These are phyloP conservation scores for Petunia axillaris DNA, from an alignment of 257 asterid species.

Conservation along the genomic window DNA sequence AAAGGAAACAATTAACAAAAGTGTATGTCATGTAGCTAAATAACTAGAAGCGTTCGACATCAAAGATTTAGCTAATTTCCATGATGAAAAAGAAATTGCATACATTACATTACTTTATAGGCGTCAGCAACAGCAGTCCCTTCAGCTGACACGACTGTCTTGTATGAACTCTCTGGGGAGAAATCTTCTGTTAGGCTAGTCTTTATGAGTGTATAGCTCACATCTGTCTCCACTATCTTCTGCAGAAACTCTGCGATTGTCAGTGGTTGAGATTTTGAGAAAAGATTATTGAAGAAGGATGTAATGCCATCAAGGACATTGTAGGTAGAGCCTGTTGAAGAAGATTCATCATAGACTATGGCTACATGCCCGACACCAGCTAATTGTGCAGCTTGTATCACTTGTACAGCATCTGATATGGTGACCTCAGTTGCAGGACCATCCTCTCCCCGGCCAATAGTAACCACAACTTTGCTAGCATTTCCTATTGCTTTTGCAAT, in stretches of 20 bases:
- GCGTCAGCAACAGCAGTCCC: constrained; percentile 64
- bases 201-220: constrained; percentile 82
- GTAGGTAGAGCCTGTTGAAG: constrained; percentile 47
- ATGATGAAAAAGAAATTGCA: constrained; percentile 51
- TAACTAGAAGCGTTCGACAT: not conserved
- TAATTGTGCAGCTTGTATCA: constrained; percentile 74
- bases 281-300: constrained; percentile 79
- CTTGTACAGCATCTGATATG: constrained; percentile 72
- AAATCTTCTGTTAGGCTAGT: constrained; percentile 74
- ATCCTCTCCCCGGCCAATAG: constrained; percentile 74
- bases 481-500: constrained; percentile 92
- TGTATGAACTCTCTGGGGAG: constrained; percentile 78
- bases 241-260: constrained; percentile 68
- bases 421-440: constrained; percentile 69
- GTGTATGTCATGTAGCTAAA: not conserved
- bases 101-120: constrained; percentile 99
- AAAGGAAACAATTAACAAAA: not conserved
- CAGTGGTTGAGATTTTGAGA: constrained; percentile 66
- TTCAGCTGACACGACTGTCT: constrained; percentile 71
- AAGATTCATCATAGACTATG: constrained; percentile 64
- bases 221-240: constrained; percentile 64
- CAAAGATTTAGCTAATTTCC: constrained; percentile 1
- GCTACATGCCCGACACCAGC: constrained; percentile 93
- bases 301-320: constrained; percentile 83
- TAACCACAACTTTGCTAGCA: constrained; percentile 91